Evolutionary conservation across 208 protist genomes (phyloP), one percentile per base, ranked within the genome.

Genomic region (Endotrypanum monterogeii): DNA sequence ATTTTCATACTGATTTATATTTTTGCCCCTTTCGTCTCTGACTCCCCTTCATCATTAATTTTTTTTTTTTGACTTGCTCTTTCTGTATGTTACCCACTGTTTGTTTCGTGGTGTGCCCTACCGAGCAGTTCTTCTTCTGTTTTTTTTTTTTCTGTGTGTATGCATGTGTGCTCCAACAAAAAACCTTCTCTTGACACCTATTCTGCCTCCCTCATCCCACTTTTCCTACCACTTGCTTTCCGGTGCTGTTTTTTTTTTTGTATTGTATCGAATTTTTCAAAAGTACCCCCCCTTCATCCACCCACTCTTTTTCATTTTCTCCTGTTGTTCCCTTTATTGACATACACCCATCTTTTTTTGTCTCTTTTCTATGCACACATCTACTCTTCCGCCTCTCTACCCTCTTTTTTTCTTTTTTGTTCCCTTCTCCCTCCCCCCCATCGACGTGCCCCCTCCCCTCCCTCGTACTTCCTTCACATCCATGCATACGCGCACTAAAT

Each of bases 291-390:
- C 9, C 41, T 9, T 46, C 41, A 9, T 46, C 41, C 41, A 3
- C 41, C 41, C 9, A 3, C 32, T 14, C 5, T 62, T 37, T 41
- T 62, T 41, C n/a, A 18, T 12, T 62, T 62, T 16, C 57, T 62
- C 30, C 35, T 60, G 20, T 62, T 41, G 18, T 7, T 25, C 57
- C 2, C 4, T 12, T 39, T 6, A 1, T 23, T 62, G 6, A 32
- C 16, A 62, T 41, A 62, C 28, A 41, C 57, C 9, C 57, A 16
- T 62, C 32, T 62, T 41, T 25, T 62, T 60, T 41, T 39, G 9
- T 30, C 28, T 23, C 58, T 65, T 32, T 65, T 48, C 7, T 65
- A 37, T 65, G 58, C 37, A 65, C 58, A 65, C 37, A 16, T 37
- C 8, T 37, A 2, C 23, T 23, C 32, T 41, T 20, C 32, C 12